Evolutionary conservation across 2,329 filamentous ascomycete species (phyloP), one percentile per base, ranked within the genome.

Genomic region (Penicillium sp.): DNA sequence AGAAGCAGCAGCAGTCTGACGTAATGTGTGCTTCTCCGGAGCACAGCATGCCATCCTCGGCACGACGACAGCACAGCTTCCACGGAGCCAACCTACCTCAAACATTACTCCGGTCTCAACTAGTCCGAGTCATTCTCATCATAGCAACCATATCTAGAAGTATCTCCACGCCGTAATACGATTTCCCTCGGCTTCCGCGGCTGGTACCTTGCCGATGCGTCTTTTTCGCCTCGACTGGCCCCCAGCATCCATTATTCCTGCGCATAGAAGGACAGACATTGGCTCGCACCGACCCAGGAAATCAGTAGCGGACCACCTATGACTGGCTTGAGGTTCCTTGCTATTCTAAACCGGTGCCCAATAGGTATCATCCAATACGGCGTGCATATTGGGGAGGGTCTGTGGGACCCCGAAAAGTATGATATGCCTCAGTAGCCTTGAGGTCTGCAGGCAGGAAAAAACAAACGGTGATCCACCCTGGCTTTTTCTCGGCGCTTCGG

Each of bases 341-440:
- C 39, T n/a, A 4, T 46, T 34, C 26, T 46, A 14, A 3, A 11
- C 24, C 29, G 16, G 24, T 18, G 31, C 23, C 56, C 52, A 63
- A 64, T 56, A 19, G 57, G 49, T 50, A 48, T 37, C 29, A 24
- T 48, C 24, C 24, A 28, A 28, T 28, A 33, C 51, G 39, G 26
- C 13, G 39, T 61, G 51, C 49, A 60, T 53, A 16, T 52, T 26
- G 36, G 39, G 16, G 51, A 60, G 51, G 57, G 55, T 58, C 59
- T 47, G 59, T 57, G 59, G 34, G 26, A 52, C 43, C 40, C n/a
- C n/a, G n/a, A 28, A 51, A 50, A 43, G 49, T 53, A 55, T 60
- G 57, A 61, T 59, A 62, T 62, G 54, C 55, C 53, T 50, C 50
- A 34, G 52, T 53, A 60, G 49, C 54, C 54, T 58, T 23, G 39